Conservation (phyloP, 2,329 filamentous ascomycete genomes). For the Fusarium annulatum region DNA sequence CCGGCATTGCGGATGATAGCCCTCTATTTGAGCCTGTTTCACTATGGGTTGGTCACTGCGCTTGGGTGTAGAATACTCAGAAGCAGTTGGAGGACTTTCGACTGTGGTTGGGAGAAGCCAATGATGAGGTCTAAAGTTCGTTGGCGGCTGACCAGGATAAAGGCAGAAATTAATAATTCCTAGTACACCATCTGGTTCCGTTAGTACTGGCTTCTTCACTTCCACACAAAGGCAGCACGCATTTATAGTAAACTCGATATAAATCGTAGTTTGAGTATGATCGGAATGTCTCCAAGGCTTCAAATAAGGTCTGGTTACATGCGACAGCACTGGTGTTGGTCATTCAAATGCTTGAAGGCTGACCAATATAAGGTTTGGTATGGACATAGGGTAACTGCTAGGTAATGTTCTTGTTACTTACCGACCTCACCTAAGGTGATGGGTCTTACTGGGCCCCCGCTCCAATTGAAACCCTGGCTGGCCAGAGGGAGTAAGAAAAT, state of each 20-base stretch:
- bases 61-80: neutral
- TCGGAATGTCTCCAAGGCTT: neutral
- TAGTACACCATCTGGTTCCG: conserved; percentile 4
- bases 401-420: neutral
- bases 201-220: neutral
- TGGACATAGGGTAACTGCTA: neutral
- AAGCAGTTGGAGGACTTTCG: neutral
- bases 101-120: conserved; percentile 21
- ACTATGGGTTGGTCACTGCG: conserved; percentile 5
- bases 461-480: neutral
- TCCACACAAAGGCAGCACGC: neutral
- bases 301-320: neutral
- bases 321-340: neutral
- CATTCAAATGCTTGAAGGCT: neutral
- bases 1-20: conserved; percentile 39
- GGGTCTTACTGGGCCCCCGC: neutral
- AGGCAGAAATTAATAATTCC: conserved; percentile 44
- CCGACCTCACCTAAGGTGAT: neutral
- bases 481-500: neutral
- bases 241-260: neutral
- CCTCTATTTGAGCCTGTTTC: conserved; percentile 17
- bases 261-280: neutral
- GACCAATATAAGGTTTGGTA: neutral
- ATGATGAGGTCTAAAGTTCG: conserved; percentile 31
- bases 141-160: conserved; percentile 42